Evolutionary conservation across 129 eudicot genomes (phyloP), one percentile per base, ranked within the genome.

Genomic region (Kitagawia praeruptora): DNA sequence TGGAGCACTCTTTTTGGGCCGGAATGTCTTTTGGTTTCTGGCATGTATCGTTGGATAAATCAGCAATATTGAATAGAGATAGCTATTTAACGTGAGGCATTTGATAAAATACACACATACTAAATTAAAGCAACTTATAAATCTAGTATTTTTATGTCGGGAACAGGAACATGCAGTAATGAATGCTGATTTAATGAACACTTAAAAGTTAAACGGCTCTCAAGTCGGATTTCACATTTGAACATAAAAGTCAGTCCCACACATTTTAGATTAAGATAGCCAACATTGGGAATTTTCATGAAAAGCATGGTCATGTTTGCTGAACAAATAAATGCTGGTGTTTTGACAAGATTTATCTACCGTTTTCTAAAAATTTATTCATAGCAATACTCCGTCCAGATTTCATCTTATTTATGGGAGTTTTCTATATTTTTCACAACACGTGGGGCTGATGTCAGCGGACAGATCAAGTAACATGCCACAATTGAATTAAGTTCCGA

Each of bases 1-100:
- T 41, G 91, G 93, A 21, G 93, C 87, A 28, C 83, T 89, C 80
- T 89, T 89, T 75, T 89, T 89, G 34, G 91, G 93, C 58, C 93
- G 89, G 85, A 89, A 87, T 45, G 93, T 89, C 85, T 87, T 89
- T 77, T 89, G 93, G 78, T 87, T 89, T 81, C 93, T 89, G 84
- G 77, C 38, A 78, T 56, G 23, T n/a, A 77, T 34, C 78, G 37
- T 34, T 61, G 27, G 67, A 56, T 81, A 27, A 66, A 75, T 75
- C 82, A 75, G 72, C 34, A 14, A 28, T 5, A 14, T 13, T 28
- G 23, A 16, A 28, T 15, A 37, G 15, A 69, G n/a, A 69, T 69
- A 31, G 6, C 41, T 34, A 15, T 63, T n/a, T 27, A 25, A 38
- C 38, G 8, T 25, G 37, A 63, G 70, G 70, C 70, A 61, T 25